phyloP scores from a whole-genome alignment of 73 alveolate genomes.

The Diophrys appendiculata region DNA sequence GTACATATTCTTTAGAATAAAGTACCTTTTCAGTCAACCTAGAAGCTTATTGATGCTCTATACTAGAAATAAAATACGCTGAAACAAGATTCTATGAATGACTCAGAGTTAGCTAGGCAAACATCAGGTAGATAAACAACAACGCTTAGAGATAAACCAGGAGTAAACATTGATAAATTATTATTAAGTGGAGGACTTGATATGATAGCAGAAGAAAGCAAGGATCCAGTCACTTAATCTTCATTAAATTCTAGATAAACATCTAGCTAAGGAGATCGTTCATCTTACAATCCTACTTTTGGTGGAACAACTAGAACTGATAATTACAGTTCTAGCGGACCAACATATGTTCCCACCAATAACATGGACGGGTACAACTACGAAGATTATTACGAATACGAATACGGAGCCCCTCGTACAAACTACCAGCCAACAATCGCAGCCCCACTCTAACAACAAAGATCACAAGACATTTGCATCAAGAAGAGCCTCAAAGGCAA shows the following conservation, averaged over 20 bases:
- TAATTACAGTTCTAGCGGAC: neutral
- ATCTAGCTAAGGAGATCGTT: neutral
- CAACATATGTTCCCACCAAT: neutral
- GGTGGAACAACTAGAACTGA: neutral
- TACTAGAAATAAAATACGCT: too few species aligned
- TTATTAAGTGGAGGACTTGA: neutral
- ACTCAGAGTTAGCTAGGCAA: slow-evolving; percentile 1
- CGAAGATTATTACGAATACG: neutral
- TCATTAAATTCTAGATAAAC: too few species aligned
- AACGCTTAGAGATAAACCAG: neutral
- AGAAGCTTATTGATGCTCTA: too few species aligned
- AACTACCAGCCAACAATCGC: neutral
- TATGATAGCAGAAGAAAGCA: neutral
- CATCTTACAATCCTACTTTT: neutral
- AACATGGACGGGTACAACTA: neutral
- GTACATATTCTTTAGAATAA: too few species aligned
- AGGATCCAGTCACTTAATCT: too few species aligned
- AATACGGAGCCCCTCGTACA: neutral
- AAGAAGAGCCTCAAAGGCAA: neutral
- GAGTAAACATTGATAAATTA: neutral
- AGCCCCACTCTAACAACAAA: neutral
- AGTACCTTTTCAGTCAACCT: too few species aligned
- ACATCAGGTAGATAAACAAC: neutral
- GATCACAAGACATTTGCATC: neutral
- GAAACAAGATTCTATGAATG: too few species aligned